Evolutionary conservation across 2,329 filamentous ascomycete genomes (phyloP), one percentile per base, ranked within the genome.

Genomic region (Cladosporium phlei): DNA sequence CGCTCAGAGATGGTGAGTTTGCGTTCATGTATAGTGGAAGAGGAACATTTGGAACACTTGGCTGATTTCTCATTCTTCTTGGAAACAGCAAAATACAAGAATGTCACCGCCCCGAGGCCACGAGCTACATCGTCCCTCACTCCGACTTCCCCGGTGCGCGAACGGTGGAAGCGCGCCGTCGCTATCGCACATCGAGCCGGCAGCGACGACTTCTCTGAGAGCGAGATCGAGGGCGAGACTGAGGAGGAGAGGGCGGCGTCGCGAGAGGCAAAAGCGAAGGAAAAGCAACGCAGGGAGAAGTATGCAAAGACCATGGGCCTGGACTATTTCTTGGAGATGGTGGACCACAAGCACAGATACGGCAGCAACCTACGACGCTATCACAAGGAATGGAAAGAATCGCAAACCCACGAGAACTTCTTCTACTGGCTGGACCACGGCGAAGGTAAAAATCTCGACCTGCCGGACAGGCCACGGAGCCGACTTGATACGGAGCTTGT

Each of bases 361-460:
- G 90, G 89, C 3, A 85, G 82, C 45, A 94, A 93, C 55, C 67
- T 95, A 40, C 76, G 86, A 24, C 77, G 79, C 24, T 96, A 95
- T 57, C 90, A 96, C 59, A 79, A 81, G 49, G 80, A 86, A 54
- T 96, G 90, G 90, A 88, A 88, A 64, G 79, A 77, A 50, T 73
- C 80, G 1, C 73, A 86, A 21, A 91, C 88, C 0, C 78, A 81
- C 4, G 85, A 95, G 63, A 95, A 93, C 61, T 96, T 90, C 74
- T 95, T 95, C 65, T 91, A 89, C 68, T 95, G 90, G 89, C 73
- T 95, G 1, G 90, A 96, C 62, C 75, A 85, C 49, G 90, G 90
- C 4, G 83, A 83, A 38, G 90, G 90, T 0, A 80, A 73, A 55
- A 65, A 77, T 29, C 62, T 93, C 33, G 84, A 91, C 52, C 70